Evolutionary conservation across 192 early-diverging fungal species (phyloP).

Genomic region (Phlyctochytrium arcticum): DNA sequence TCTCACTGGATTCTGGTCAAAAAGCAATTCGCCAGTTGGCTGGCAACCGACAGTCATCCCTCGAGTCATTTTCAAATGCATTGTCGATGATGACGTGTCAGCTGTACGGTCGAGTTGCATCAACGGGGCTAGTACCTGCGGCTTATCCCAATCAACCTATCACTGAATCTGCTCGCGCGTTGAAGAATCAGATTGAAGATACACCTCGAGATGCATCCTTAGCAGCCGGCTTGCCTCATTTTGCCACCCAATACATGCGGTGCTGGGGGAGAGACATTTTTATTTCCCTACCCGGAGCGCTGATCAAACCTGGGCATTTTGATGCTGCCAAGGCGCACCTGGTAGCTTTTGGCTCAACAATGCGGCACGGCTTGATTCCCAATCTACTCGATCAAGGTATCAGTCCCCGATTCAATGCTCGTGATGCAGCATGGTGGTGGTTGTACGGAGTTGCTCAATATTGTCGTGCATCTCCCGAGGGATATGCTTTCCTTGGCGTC

Average conservation of each 20-base stretch:
- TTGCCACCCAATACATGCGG: slow-evolving; percentile 87
- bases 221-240: slow-evolving; percentile 95
- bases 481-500: slow-evolving; percentile 64
- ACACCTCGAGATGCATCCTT: slow-evolving; percentile 51
- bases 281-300: slow-evolving; percentile 80
- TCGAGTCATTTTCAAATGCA: slow-evolving; percentile 63
- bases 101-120: slow-evolving; percentile 76
- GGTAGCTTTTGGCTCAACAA: slow-evolving; percentile 83
- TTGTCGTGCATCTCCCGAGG: slow-evolving; percentile 70
- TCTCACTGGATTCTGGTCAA: slow-evolving; percentile 56
- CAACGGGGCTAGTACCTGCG: slow-evolving; percentile 73
- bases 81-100: slow-evolving; percentile 80
- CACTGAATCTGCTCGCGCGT: not conserved
- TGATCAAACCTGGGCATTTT: slow-evolving; percentile 78
- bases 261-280: slow-evolving; percentile 99
- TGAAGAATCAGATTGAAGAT: slow-evolving; percentile 12
- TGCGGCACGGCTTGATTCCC: slow-evolving; percentile 94
- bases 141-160: slow-evolving; percentile 20
- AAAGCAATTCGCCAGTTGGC: not conserved
- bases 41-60: slow-evolving; percentile 29
- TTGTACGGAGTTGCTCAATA: slow-evolving; percentile 87
- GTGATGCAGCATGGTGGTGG: slow-evolving; percentile 97
- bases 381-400: slow-evolving; percentile 88
- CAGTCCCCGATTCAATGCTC: slow-evolving; percentile 87
- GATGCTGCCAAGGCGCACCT: slow-evolving; percentile 81